phyloP scores from a whole-genome alignment of 129 eudicot genomes.

The Calendula officinalis region DNA sequence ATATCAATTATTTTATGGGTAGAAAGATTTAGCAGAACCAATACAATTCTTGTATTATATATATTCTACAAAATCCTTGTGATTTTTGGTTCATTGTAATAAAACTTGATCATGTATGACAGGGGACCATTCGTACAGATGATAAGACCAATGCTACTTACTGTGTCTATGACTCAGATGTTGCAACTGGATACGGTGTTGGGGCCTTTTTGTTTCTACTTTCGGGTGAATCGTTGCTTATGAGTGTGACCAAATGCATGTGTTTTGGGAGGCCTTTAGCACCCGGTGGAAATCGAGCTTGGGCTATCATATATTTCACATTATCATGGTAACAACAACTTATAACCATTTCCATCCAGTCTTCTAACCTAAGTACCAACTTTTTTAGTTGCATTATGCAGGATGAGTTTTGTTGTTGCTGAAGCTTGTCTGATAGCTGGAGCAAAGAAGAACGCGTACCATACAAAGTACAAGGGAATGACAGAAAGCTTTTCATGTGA shows the following conservation, averaged over 20 bases:
- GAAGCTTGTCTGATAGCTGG: slow-evolving; percentile 91
- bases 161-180: slow-evolving; percentile 85
- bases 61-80: too few species aligned
- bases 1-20: too few species aligned
- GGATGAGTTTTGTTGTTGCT: slow-evolving; percentile 80
- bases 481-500: slow-evolving; percentile 88
- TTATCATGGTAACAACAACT: slow-evolving; percentile 58
- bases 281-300: slow-evolving; percentile 90
- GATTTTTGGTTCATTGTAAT: not conserved
- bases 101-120: slow-evolving; percentile 18
- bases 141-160: slow-evolving; percentile 61
- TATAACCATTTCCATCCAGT: too few species aligned
- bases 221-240: slow-evolving; percentile 87
- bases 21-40: too few species aligned
- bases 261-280: slow-evolving; percentile 90
- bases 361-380: not conserved
- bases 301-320: slow-evolving; percentile 83
- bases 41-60: too few species aligned
- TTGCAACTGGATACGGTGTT: slow-evolving; percentile 90
- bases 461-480: slow-evolving; percentile 74
- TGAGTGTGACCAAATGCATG: slow-evolving; percentile 96
- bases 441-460: slow-evolving; percentile 89
- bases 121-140: slow-evolving; percentile 64
- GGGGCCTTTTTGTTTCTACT: slow-evolving; percentile 89
- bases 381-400: slow-evolving; percentile 30